Conservation (phyloP, 192 early-diverging fungal species). For the Linnemannia schmuckeri region DNA sequence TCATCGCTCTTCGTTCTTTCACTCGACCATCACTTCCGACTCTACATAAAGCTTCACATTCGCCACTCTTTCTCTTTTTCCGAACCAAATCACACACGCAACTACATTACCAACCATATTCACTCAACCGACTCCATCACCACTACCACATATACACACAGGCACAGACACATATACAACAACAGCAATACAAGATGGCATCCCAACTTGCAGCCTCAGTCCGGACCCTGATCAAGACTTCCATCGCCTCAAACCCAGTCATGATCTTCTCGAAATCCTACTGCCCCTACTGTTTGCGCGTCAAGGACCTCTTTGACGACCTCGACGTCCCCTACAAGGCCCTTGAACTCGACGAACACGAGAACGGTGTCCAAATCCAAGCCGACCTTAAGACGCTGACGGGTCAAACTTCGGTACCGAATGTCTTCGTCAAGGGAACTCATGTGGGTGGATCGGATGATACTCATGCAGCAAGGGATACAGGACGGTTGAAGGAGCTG, state of each 20-base stretch:
- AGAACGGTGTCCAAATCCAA: conserved; percentile 71
- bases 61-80: too few relatives aligned
- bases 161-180: too few relatives aligned
- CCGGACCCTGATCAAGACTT: conserved; percentile 20
- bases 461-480: conserved; percentile 61
- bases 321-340: conserved; percentile 65
- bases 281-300: conserved; percentile 74
- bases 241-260: conserved; percentile 41
- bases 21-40: too few relatives aligned
- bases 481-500: conserved; percentile 63
- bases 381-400: conserved; percentile 61
- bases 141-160: too few relatives aligned
- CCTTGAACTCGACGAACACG: conserved; percentile 70
- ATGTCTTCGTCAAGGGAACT: conserved; percentile 74
- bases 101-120: too few relatives aligned
- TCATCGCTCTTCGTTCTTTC: too few relatives aligned
- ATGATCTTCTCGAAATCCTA: conserved; percentile 84
- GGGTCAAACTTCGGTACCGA: conserved; percentile 76
- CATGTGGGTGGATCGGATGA: conserved; percentile 77
- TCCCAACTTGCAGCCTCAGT: conserved; percentile 13
- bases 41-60: too few relatives aligned
- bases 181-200: conserved; percentile 1
- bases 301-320: conserved; percentile 68
- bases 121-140: too few relatives aligned
- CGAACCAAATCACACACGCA: too few relatives aligned